Evolutionary conservation across 1,139 yeast species (phyloP), one percentile per base, ranked within the genome.

Genomic region (Ogataea hybrid): DNA sequence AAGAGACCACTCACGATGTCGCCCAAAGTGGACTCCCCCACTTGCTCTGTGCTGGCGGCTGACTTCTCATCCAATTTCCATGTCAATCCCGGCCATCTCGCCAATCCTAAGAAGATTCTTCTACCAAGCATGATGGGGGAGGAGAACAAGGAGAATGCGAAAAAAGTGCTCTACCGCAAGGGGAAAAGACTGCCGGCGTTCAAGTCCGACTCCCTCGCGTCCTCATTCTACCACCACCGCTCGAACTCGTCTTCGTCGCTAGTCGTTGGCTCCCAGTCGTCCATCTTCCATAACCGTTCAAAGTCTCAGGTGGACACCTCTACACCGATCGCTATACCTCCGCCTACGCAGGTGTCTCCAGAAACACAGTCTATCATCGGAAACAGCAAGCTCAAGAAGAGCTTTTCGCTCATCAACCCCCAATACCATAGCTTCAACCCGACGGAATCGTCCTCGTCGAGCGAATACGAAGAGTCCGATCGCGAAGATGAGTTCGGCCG

Each of bases 21-120:
- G 41, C 57, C 67, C 11, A 60, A 61, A 48, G 58, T 62, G 17
- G 69, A 64, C 28, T 48, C 65, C 6, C 79, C 81, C 9, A 62
- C 75, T 0, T 58, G 71, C 11, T 62, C 70, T 1, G 51, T 39
- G 0, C 56, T 73, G 42, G 75, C 75, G 2, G 75, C 74, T 11
- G 77, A 73, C 48, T 60, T 73, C 44, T 61, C 70, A 16, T 68
- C 68, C 49, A 73, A 71, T 58, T 73, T 71, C 57, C 75, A 69
- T 52, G 69, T 71, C 27, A 53, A 52, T 41, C 41, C 34, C 34
- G 42, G 36, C 20, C 47, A 49, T 25, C 45, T 45, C 34, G 43
- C 50, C 39, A 49, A 51, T 28, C 51, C 58, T n/a, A 47, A 49
- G 41, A 51, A 52, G 35, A 45, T 48, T 8, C 30, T 50, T 32